phyloP scores from a whole-genome alignment of 2,329 filamentous ascomycete genomes.

The Peltaster fructicola region DNA sequence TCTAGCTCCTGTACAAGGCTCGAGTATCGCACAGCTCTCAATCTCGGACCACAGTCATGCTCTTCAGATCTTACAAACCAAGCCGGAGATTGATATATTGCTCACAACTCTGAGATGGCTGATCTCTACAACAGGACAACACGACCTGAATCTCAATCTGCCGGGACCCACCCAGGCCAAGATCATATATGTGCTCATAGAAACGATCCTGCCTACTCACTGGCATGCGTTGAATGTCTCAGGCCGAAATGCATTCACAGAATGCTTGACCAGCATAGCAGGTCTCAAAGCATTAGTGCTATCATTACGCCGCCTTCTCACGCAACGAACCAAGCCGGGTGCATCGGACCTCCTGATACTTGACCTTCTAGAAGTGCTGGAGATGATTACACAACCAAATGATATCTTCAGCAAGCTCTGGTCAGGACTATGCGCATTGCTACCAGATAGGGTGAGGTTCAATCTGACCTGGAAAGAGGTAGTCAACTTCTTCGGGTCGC shows the following conservation, averaged over 20 bases:
- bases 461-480: slow-evolving; percentile 46
- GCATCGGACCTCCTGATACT: no score
- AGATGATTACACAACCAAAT: no score
- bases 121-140: slow-evolving; percentile 3
- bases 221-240: slow-evolving; percentile 43
- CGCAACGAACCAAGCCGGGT: no score
- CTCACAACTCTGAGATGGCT: slow-evolving; percentile 7
- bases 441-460: slow-evolving; percentile 26
- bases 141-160: slow-evolving; percentile 37
- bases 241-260: slow-evolving; percentile 36
- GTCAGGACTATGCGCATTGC: slow-evolving; percentile 24
- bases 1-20: no score
- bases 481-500: slow-evolving; percentile 38
- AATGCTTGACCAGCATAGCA: slow-evolving; percentile 52
- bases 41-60: no score
- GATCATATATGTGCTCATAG: slow-evolving; percentile 57
- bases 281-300: slow-evolving; percentile 66
- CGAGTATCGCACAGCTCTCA: no score
- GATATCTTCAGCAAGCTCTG: no score
- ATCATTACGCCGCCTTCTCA: slow-evolving; percentile 38
- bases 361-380: no score
- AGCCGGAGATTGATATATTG: slow-evolving; percentile 21
- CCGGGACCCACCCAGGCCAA: slow-evolving; percentile 55
- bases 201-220: slow-evolving; percentile 61
- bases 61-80: slow-evolving; percentile 22